These are phyloP conservation scores for Cucumis cinereus DNA, from an alignment of 306 rosid species.

Conservation along the genomic window DNA sequence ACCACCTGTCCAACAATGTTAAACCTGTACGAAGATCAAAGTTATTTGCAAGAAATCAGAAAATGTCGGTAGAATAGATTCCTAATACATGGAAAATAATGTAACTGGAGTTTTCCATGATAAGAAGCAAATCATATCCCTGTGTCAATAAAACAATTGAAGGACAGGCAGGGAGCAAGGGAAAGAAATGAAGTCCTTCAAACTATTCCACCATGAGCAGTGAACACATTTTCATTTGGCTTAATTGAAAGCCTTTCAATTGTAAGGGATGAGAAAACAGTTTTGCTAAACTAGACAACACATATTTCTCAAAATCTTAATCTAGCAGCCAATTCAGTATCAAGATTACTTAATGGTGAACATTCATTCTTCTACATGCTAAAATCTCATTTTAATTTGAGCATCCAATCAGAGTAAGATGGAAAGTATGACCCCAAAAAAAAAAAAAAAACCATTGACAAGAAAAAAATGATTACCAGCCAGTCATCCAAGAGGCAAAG, in stretches of 20 bases:
- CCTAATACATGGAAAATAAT: background rate
- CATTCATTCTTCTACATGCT: background rate
- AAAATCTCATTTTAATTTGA: background rate
- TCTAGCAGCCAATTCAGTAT: background rate
- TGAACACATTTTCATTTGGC: background rate
- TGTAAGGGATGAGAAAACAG: background rate
- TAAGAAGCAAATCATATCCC: background rate
- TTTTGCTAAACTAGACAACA: background rate
- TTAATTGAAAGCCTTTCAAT: background rate
- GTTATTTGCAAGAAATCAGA: slow-evolving; percentile 18
- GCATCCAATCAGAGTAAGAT: background rate
- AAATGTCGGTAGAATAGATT: background rate
- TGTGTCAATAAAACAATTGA: background rate
- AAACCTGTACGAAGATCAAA: slow-evolving; percentile 61
- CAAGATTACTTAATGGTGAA: background rate
- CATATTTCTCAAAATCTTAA: background rate
- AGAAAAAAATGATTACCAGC: slow-evolving; percentile 47
- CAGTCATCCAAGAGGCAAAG: slow-evolving; percentile 94
- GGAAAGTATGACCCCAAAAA: background rate
- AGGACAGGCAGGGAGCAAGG: background rate
- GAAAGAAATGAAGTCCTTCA: background rate
- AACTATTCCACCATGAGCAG: background rate
- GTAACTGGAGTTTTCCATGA: background rate
- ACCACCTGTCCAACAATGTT: slow-evolving; percentile 97
- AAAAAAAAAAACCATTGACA: background rate